Conservation (phyloP, 768 basidiomycete genomes). For the Podaxis sp. region DNA sequence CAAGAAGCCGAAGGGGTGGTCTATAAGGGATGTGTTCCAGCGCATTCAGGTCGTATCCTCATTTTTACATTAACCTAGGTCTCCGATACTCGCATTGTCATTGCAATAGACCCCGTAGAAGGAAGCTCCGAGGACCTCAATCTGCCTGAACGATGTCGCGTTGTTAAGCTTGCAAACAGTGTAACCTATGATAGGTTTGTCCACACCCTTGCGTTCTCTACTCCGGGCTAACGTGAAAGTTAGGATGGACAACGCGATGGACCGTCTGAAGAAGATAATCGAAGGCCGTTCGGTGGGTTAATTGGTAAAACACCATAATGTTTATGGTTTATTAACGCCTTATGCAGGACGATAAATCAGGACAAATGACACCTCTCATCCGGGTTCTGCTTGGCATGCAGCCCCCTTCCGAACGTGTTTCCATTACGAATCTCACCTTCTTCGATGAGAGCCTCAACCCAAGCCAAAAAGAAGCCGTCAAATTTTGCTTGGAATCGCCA, state of each 20-base stretch:
- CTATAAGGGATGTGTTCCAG: slow-evolving; percentile 54
- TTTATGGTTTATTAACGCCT: slow-evolving; percentile 13
- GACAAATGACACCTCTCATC: slow-evolving; percentile 46
- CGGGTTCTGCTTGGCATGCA: slow-evolving; percentile 70
- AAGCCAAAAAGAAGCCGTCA: slow-evolving; percentile 81
- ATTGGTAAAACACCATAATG: neutral
- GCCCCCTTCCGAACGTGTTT: slow-evolving; percentile 34
- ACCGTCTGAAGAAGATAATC: slow-evolving; percentile 46
- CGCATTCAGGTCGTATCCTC: neutral
- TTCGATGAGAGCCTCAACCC: slow-evolving; percentile 76
- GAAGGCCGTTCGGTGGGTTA: slow-evolving; percentile 16
- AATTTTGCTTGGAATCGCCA: slow-evolving; percentile 72
- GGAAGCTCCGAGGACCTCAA: slow-evolving; percentile 61
- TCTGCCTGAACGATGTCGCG: slow-evolving; percentile 78
- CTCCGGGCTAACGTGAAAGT: neutral
- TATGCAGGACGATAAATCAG: slow-evolving; percentile 34
- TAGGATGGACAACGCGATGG: slow-evolving; percentile 86
- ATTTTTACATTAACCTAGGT: slow-evolving; percentile 41
- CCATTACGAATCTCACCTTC: slow-evolving; percentile 46
- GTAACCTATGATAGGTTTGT: slow-evolving; percentile 82
- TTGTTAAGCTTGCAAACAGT: slow-evolving; percentile 88
- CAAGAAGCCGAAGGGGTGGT: slow-evolving; percentile 72
- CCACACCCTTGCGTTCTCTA: neutral
- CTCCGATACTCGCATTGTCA: slow-evolving; percentile 73
- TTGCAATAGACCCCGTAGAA: slow-evolving; percentile 70